Conservation (phyloP, 208 protist genomes). For the Herpetomonas tarakana region DNA sequence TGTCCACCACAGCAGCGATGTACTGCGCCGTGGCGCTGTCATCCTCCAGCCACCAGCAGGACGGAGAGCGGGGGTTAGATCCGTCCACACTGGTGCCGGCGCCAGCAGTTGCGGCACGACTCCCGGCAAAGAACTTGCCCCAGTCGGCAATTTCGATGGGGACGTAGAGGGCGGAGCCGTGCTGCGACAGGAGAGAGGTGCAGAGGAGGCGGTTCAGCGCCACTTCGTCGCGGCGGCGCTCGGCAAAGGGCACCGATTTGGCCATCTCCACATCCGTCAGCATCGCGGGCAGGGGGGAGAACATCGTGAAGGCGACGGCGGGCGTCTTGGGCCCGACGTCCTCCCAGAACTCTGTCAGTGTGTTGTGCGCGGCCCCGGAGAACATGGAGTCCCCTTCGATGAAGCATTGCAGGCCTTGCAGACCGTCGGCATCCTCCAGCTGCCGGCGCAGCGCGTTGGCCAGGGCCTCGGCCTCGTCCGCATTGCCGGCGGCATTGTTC, state of each 20-base stretch:
- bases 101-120: background rate
- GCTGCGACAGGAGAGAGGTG: conserved; percentile 50
- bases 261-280: conserved; percentile 19
- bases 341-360: conserved; percentile 66
- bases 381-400: conserved; percentile 76
- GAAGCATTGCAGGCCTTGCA: conserved; percentile 79
- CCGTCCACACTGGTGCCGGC: background rate
- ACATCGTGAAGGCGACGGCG: conserved; percentile 37
- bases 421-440: conserved; percentile 55
- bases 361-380: conserved; percentile 59
- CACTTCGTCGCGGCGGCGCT: conserved; percentile 51
- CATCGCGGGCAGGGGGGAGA: conserved; percentile 40
- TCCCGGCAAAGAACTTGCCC: conserved; percentile 36
- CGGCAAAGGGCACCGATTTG: conserved; percentile 37
- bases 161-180: conserved; percentile 53
- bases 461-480: conserved; percentile 22
- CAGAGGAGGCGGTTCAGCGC: conserved; percentile 69
- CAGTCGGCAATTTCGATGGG: conserved; percentile 63
- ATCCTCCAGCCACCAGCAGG: conserved; percentile 52
- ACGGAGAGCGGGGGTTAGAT: background rate
- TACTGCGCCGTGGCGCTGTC: conserved; percentile 77
- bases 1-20: conserved; percentile 63
- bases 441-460: conserved; percentile 47
- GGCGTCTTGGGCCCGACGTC: conserved; percentile 61
- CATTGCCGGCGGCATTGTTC: conserved; percentile 10